A percentile compares a stretch with the other conserved stretches of the same genome.
phyloP scores from a whole-genome alignment of 129 eudicot genomes.

The Glebionis coronaria region DNA sequence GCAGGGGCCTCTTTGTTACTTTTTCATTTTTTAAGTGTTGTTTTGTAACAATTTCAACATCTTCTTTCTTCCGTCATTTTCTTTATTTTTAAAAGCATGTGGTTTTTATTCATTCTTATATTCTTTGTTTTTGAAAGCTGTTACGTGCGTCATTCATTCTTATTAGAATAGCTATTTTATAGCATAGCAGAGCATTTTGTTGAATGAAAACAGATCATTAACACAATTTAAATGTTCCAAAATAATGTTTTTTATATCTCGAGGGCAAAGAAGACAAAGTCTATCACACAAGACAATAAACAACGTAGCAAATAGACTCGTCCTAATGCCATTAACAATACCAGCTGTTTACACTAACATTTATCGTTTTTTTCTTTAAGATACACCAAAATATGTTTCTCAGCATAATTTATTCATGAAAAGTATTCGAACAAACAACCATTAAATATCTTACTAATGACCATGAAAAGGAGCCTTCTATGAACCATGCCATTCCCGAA shows the following conservation, averaged over 20 bases:
- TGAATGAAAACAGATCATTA: too few relatives aligned
- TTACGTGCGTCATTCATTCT: too few relatives aligned
- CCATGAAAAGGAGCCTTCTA: slow-evolving; percentile 73
- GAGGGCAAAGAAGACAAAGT: slow-evolving; percentile 41
- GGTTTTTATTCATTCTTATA: too few relatives aligned
- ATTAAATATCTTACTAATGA: slow-evolving; percentile 37
- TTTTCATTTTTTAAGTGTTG: too few relatives aligned
- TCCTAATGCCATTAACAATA: slow-evolving; percentile 46
- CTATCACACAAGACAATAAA: too few relatives aligned
- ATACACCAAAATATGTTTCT: slow-evolving; percentile 41
- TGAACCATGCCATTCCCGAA: slow-evolving; percentile 69
- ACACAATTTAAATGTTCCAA: neutral
- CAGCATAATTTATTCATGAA: slow-evolving; percentile 33
- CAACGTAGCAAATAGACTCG: slow-evolving; percentile 32
- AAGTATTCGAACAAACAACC: slow-evolving; percentile 15
- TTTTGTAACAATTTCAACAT: too few relatives aligned
- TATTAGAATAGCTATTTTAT: too few relatives aligned
- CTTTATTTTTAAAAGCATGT: too few relatives aligned
- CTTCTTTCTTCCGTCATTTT: too few relatives aligned
- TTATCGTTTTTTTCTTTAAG: slow-evolving; percentile 32
- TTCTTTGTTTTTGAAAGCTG: too few relatives aligned
- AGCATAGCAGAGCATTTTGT: too few relatives aligned
- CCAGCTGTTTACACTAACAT: slow-evolving; percentile 26
- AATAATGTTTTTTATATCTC: slow-evolving; percentile 29
- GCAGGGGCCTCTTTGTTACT: too few relatives aligned